These are phyloP conservation scores for Fusarium humuli DNA, from an alignment of 2,329 filamentous ascomycete species.

Conservation along the genomic window DNA sequence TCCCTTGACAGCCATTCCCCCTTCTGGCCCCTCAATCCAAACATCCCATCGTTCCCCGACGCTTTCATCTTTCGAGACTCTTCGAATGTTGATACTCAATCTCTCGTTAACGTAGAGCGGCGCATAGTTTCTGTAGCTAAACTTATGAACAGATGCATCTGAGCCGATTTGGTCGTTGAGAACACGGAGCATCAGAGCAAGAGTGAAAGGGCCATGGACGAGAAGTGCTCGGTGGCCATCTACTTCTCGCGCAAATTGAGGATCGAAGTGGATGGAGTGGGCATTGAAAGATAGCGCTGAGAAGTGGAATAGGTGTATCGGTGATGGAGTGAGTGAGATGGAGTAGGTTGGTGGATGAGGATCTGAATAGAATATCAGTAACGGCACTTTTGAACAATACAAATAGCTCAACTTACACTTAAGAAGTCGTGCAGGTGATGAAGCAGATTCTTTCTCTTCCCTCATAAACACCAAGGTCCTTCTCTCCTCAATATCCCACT, in stretches of 20 bases:
- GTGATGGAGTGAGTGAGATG: constrained; percentile 72
- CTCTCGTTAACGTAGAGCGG: constrained; percentile 82
- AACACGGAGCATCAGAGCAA: constrained; percentile 80
- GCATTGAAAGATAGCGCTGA: constrained; percentile 93
- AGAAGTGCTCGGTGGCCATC: constrained; percentile 82
- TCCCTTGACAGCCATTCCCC: constrained; percentile 73
- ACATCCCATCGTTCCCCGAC: constrained; percentile 53
- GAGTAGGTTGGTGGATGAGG: constrained; percentile 52
- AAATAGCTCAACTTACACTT: constrained; percentile 44
- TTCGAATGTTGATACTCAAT: constrained; percentile 75
- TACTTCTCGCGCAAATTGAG: constrained; percentile 71
- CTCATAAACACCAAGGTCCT: constrained; percentile 66
- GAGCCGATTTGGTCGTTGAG: constrained; percentile 54
- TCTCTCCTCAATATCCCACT: constrained; percentile 58
- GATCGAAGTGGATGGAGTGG: constrained; percentile 89
- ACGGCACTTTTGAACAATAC: not conserved
- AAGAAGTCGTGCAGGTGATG: constrained; percentile 37
- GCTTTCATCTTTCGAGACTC: constrained; percentile 50
- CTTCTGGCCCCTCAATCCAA: constrained; percentile 60
- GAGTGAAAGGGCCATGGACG: constrained; percentile 86
- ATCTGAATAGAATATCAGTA: constrained; percentile 42
- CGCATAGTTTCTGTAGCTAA: constrained; percentile 84
- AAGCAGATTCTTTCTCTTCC: constrained; percentile 40
- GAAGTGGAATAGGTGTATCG: constrained; percentile 85
- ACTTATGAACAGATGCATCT: constrained; percentile 58